Conservation (phyloP, 2,329 filamentous ascomycete species). For the Cytospora mali region DNA sequence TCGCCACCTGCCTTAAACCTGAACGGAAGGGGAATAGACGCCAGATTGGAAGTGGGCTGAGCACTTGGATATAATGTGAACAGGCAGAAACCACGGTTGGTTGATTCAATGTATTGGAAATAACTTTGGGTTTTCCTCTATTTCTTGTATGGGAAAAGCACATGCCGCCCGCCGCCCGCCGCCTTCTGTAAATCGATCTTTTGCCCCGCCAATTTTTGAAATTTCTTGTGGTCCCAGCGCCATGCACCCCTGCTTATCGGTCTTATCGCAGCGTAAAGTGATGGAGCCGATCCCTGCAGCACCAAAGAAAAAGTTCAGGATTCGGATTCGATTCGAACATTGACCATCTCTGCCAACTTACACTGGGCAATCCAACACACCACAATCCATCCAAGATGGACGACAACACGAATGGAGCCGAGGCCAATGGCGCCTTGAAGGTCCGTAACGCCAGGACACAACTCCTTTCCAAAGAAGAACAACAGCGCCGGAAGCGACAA, state of each 20-base stretch:
- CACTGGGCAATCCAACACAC: neutral
- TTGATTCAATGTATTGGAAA: neutral
- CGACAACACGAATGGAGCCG: slow-evolving; percentile 39
- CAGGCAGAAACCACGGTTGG: neutral
- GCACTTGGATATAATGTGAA: neutral
- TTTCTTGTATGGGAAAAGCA: neutral
- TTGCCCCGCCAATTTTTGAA: slow-evolving; percentile 22
- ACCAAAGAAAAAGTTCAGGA: slow-evolving; percentile 24
- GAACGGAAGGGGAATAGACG: slow-evolving; percentile 67
- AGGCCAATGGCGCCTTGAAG: slow-evolving; percentile 56
- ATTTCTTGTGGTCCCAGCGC: slow-evolving; percentile 17
- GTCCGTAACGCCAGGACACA: slow-evolving; percentile 54
- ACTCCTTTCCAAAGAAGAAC: slow-evolving; percentile 54
- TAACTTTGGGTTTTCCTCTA: neutral
- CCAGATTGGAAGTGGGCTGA: slow-evolving; percentile 54
- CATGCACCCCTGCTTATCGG: slow-evolving; percentile 13
- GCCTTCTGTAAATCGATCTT: slow-evolving; percentile 3
- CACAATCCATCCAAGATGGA: slow-evolving; percentile 34
- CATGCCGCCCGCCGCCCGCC: neutral
- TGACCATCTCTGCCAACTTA: neutral
- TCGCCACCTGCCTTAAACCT: slow-evolving; percentile 82
- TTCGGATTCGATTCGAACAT: neutral
- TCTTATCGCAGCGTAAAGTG: neutral
- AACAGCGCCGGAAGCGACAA: slow-evolving; percentile 53
- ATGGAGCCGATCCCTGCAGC: slow-evolving; percentile 2